A percentile compares a stretch with the other conserved stretches of the same genome.
These are phyloP conservation scores for Metschnikowia cerradonensis DNA, from an alignment of 805 yeast species.

Conservation along the genomic window DNA sequence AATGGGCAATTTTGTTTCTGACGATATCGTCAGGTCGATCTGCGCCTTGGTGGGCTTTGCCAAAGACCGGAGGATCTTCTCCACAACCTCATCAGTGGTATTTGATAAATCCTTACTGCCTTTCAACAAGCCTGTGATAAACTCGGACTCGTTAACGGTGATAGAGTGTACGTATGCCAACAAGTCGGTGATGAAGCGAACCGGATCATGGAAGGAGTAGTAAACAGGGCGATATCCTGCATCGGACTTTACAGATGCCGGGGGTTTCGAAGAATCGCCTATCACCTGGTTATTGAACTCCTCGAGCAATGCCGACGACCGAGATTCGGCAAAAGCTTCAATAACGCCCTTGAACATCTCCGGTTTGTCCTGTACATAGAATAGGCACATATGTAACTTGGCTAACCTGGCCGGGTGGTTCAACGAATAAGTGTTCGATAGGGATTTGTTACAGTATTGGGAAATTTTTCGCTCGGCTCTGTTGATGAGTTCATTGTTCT, in stretches of 20 bases:
- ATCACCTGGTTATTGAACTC: slow-evolving; percentile 62
- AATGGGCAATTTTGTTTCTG: slow-evolving; percentile 54
- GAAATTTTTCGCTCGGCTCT: slow-evolving; percentile 29
- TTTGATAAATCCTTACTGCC: slow-evolving; percentile 25
- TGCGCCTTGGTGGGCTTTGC: slow-evolving; percentile 59
- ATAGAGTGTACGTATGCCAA: slow-evolving; percentile 84
- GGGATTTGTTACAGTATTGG: slow-evolving; percentile 29
- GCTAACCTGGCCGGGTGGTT: slow-evolving; percentile 22
- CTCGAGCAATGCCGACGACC: slow-evolving; percentile 59
- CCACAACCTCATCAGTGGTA: slow-evolving; percentile 36
- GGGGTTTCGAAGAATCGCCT: slow-evolving; percentile 22
- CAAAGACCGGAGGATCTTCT: slow-evolving; percentile 49
- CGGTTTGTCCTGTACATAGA: slow-evolving; percentile 33
- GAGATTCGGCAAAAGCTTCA: slow-evolving; percentile 58
- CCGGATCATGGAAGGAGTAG: slow-evolving; percentile 72
- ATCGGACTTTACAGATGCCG: slow-evolving; percentile 9
- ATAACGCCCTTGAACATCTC: slow-evolving; percentile 58
- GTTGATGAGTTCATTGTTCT: slow-evolving; percentile 50
- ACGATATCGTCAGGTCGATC: slow-evolving; percentile 63
- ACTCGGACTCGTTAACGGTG: slow-evolving; percentile 83
- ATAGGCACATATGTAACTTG: slow-evolving; percentile 30
- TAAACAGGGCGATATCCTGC: slow-evolving; percentile 45
- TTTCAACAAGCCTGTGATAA: slow-evolving; percentile 58
- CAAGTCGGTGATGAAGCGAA: slow-evolving; percentile 79
- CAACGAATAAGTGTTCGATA: slow-evolving; percentile 28